phyloP scores from a whole-genome alignment of 106 monocot species.

The Dendrobium huoshanense region DNA sequence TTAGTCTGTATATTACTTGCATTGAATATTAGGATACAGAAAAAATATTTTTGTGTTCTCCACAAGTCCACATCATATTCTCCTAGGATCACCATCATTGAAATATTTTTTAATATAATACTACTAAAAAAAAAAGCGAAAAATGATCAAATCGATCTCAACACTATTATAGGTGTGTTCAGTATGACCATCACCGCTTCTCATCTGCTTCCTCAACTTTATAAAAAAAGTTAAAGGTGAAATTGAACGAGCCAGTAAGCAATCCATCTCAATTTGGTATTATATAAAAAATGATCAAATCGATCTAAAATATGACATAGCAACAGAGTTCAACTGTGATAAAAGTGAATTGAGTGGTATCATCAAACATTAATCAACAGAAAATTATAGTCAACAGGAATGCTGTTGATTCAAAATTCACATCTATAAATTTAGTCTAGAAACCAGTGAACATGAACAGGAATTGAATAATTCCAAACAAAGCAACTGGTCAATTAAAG shows the following conservation, averaged over 20 bases:
- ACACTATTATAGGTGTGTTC: background rate
- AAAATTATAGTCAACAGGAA: background rate
- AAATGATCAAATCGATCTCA: too few species aligned
- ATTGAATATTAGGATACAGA: too few species aligned
- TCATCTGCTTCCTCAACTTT: background rate
- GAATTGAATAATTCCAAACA: background rate
- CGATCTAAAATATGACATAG: background rate
- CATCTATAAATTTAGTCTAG: background rate
- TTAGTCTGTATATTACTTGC: too few species aligned
- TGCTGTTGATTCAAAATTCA: background rate
- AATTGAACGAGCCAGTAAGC: background rate
- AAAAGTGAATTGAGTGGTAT: background rate
- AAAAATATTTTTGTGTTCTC: too few species aligned
- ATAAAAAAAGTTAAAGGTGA: background rate
- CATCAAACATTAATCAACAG: slow-evolving; percentile 1
- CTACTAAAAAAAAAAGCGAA: too few species aligned
- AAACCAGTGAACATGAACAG: background rate
- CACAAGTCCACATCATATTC: too few species aligned
- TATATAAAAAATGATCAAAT: too few species aligned
- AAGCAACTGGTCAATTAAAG: background rate
- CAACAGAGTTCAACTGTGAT: background rate
- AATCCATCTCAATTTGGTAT: background rate
- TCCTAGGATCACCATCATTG: too few species aligned
- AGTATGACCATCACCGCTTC: background rate
- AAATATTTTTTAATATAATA: too few species aligned